These are phyloP conservation scores for Suillus bovinus DNA, from an alignment of 768 basidiomycete genomes.

Conservation along the genomic window DNA sequence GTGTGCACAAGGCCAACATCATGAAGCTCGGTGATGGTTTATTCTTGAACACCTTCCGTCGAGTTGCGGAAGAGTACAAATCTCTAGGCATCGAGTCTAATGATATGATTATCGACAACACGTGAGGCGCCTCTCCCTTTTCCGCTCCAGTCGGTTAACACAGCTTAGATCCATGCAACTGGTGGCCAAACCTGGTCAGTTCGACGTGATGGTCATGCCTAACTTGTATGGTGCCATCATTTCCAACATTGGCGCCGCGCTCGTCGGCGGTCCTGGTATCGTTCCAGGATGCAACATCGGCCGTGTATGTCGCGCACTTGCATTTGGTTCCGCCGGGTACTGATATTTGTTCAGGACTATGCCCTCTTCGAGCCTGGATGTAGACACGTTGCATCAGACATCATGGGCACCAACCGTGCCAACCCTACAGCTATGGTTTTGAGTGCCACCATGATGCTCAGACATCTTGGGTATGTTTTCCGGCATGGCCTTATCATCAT, in stretches of 20 bases:
- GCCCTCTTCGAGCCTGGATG: slow-evolving; percentile 99
- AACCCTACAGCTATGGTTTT: slow-evolving; percentile 99
- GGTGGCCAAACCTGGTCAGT: slow-evolving; percentile 92
- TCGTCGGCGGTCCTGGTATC: slow-evolving; percentile 97
- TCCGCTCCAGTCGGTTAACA: neutral
- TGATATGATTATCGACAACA: slow-evolving; percentile 99
- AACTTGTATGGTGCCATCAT: slow-evolving; percentile 97
- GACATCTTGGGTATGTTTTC: slow-evolving; percentile 81
- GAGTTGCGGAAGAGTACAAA: slow-evolving; percentile 95
- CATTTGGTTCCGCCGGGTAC: slow-evolving; percentile 6
- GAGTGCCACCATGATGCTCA: slow-evolving; percentile 96
- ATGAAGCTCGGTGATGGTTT: slow-evolving; percentile 99
- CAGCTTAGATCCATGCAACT: slow-evolving; percentile 92
- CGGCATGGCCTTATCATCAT: slow-evolving; percentile 19
- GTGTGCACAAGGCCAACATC: slow-evolving; percentile 99
- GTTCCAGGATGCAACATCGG: slow-evolving; percentile 99
- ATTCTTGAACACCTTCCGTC: slow-evolving; percentile 97
- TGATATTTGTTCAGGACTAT: slow-evolving; percentile 63
- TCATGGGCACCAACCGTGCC: slow-evolving; percentile 94
- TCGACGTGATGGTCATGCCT: slow-evolving; percentile 99
- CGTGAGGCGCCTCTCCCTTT: slow-evolving; percentile 47
- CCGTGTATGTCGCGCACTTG: slow-evolving; percentile 51
- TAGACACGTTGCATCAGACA: slow-evolving; percentile 91
- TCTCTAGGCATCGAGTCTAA: slow-evolving; percentile 89
- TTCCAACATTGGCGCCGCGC: slow-evolving; percentile 97